Evolutionary conservation across 352 stramenopile species (phyloP).

Genomic region (Pythium scleroteichum): DNA sequence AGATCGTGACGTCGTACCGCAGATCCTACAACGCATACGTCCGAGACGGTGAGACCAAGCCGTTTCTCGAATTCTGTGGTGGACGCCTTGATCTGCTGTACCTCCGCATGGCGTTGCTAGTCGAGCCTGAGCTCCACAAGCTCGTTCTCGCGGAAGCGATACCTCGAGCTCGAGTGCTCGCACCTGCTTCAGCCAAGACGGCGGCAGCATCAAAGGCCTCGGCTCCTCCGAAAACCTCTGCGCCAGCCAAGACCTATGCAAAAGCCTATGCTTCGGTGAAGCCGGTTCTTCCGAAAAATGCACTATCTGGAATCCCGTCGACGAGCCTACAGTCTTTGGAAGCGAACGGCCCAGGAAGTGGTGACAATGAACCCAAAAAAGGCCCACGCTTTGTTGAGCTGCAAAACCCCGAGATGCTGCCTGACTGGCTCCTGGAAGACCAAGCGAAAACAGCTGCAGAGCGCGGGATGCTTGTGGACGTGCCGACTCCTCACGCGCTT

Average conservation of each 20-base stretch:
- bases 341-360: background rate
- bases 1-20: conserved; percentile 58
- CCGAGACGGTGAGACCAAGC: conserved; percentile 5
- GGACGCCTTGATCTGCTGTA: conserved; percentile 65
- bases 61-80: conserved; percentile 61
- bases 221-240: no score
- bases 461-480: conserved; percentile 7
- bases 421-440: conserved; percentile 27
- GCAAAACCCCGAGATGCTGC: conserved; percentile 30
- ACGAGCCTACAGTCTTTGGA: background rate
- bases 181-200: background rate
- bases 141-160: conserved; percentile 45
- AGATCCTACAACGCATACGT: conserved; percentile 36
- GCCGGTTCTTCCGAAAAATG: background rate
- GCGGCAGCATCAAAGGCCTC: no score
- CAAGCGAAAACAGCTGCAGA: conserved; percentile 24
- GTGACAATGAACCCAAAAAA: background rate
- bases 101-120: conserved; percentile 62
- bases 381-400: conserved; percentile 25
- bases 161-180: background rate
- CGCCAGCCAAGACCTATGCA: no score
- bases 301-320: background rate
- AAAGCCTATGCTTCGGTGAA: no score
- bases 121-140: conserved; percentile 50
- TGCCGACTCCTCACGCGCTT: background rate